Percentiles rank a stretch among this genome's conserved stretches.
These are phyloP conservation scores for Rickenella mellea DNA, from an alignment of 768 basidiomycete genomes.

Conservation along the genomic window DNA sequence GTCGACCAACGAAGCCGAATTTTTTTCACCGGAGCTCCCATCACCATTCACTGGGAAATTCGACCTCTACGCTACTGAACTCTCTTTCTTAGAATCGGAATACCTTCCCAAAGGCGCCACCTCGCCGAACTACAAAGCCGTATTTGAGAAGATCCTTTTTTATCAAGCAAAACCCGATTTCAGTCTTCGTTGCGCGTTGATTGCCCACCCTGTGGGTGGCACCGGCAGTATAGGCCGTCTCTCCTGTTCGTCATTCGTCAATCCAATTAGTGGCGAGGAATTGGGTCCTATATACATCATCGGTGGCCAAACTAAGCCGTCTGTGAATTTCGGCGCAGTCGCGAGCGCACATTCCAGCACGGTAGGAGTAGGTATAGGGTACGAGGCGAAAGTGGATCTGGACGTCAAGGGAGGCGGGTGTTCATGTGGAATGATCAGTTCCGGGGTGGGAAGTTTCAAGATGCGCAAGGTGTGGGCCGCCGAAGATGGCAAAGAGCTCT, in stretches of 20 bases:
- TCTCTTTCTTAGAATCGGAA: conserved; percentile 3
- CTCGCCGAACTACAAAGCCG: conserved; percentile 4
- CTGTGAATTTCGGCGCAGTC: neutral
- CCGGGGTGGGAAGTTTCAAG: conserved; percentile 2
- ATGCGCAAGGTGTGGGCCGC: conserved; percentile 7
- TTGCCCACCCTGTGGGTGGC: no score
- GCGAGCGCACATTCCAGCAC: conserved; percentile 2
- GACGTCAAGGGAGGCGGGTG: neutral
- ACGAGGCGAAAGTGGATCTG: conserved; percentile 1
- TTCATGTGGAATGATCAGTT: conserved; percentile 1
- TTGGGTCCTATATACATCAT: conserved; percentile 4
- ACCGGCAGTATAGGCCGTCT: conserved; percentile 1
- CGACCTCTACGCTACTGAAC: conserved; percentile 7
- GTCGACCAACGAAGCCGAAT: no score
- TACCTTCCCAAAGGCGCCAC: conserved; percentile 4
- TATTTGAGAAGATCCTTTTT: conserved; percentile 5
- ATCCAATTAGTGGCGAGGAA: conserved; percentile 7
- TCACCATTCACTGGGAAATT: conserved; percentile 8
- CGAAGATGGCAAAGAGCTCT: conserved; percentile 3
- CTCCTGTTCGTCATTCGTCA: conserved; percentile 1
- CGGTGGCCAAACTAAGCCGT: neutral
- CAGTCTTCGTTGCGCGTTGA: conserved; percentile 4
- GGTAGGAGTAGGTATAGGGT: conserved; percentile 2
- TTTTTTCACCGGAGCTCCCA: no score
- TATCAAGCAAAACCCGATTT: conserved; percentile 9